Evolutionary conservation across 2,329 filamentous ascomycete genomes (phyloP).

Genomic region (Cyphellophora attinorum): DNA sequence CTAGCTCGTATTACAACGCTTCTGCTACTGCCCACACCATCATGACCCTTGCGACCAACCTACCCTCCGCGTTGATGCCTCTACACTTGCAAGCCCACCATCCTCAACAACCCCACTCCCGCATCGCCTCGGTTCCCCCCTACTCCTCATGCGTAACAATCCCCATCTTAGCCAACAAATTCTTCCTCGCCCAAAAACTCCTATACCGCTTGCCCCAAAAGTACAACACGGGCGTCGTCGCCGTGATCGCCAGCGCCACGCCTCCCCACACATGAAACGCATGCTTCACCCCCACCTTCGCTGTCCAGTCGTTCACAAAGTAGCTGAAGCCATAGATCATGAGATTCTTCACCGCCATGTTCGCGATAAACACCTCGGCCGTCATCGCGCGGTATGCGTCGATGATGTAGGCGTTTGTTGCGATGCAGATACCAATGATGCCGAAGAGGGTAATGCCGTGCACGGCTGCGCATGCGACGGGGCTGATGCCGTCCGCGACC

Average conservation of each 20-base stretch:
- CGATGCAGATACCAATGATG: conserved; percentile 28
- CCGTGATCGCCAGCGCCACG: conserved; percentile 8
- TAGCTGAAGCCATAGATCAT: conserved; percentile 30
- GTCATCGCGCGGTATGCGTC: conserved; percentile 37
- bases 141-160: no score
- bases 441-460: conserved; percentile 11
- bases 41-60: no score
- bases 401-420: conserved; percentile 41
- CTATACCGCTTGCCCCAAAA: conserved; percentile 12
- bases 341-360: conserved; percentile 36
- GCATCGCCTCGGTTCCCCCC: no score
- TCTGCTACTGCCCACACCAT: no score
- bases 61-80: no score
- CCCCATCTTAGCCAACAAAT: no score
- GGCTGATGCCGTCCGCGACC: conserved; percentile 1
- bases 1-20: no score
- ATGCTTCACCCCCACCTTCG: conserved; percentile 5
- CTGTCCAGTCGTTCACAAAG: conserved; percentile 11
- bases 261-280: conserved; percentile 10
- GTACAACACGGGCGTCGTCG: conserved; percentile 6
- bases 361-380: conserved; percentile 33
- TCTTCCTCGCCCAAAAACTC: conserved; percentile 13
- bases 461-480: conserved; percentile 7
- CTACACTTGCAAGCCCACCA: no score
- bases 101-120: no score